Evolutionary conservation across 306 rosid species (phyloP).

Genomic region (Amphicarpaea edgeworthii): DNA sequence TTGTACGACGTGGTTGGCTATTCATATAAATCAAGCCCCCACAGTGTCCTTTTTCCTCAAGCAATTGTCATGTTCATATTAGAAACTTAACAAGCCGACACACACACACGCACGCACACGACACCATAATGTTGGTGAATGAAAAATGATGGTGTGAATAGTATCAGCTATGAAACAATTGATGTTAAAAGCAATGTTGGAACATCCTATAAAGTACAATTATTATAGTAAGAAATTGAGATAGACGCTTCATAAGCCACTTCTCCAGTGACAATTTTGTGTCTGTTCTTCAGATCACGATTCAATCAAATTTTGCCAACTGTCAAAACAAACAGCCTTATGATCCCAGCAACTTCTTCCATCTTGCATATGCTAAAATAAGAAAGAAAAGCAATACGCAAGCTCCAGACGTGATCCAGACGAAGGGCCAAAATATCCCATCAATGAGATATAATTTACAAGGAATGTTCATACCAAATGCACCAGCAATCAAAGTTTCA

Average conservation of each 20-base stretch:
- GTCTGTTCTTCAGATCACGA: slow-evolving; percentile 26
- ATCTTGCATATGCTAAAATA: slow-evolving; percentile 84
- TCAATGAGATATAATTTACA: slow-evolving; percentile 34
- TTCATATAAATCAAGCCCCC: neutral
- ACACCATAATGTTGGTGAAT: neutral
- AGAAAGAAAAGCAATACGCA: slow-evolving; percentile 66
- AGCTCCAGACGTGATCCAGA: slow-evolving; percentile 52
- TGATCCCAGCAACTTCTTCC: slow-evolving; percentile 90
- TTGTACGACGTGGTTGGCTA: neutral
- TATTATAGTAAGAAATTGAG: slow-evolving; percentile 2
- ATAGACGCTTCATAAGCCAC: neutral
- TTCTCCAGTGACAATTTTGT: neutral
- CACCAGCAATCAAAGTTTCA: slow-evolving; percentile 77
- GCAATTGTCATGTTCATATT: neutral
- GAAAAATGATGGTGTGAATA: slow-evolving; percentile 7
- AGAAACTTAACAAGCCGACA: neutral
- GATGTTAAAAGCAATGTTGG: slow-evolving; percentile 5
- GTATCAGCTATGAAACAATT: slow-evolving; percentile 8
- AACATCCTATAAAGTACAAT: slow-evolving; percentile 14
- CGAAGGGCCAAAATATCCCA: slow-evolving; percentile 68
- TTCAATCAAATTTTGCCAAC: slow-evolving; percentile 6
- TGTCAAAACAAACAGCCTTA: slow-evolving; percentile 48
- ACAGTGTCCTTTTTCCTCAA: neutral
- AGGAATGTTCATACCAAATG: slow-evolving; percentile 94
- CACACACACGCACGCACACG: neutral